Evolutionary conservation across 2,329 filamentous ascomycete genomes (phyloP), one percentile per base, ranked within the genome.

Genomic region (Biscogniauxia marginata): DNA sequence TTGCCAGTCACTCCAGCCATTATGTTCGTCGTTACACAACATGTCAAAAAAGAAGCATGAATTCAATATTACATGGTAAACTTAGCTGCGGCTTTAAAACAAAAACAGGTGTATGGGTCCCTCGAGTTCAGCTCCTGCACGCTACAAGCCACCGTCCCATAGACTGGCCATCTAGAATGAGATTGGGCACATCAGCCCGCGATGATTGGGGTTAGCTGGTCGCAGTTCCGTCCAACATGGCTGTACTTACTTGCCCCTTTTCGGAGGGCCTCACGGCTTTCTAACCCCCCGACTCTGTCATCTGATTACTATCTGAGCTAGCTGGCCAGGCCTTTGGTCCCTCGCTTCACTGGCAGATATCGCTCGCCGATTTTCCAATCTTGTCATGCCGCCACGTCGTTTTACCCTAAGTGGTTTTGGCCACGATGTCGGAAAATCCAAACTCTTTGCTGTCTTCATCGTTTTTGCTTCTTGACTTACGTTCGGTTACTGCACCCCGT

Each of bases 81-180:
- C n/a, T n/a, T n/a, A n/a, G n/a, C n/a, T n/a, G n/a, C 30, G 49
- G 53, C 46, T 55, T 49, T 24, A 50, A 13, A 57, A 58, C 56
- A 46, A 49, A 19, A 49, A n/a, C n/a, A n/a, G n/a, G n/a, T n/a
- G 4, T 24, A 63, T 61, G 64, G 62, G 46, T 59, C 52, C 44
- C 20, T 59, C 60, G 39, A 60, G 58, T 68, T 69, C 67, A 69
- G 67, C 67, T 67, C 57, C 62, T 68, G 64, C 62, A 65, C 53
- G 59, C 58, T 60, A 61, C 50, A 60, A 57, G 57, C 58, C 58
- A 60, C 51, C 55, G 56, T 61, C 54, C 54, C 60, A 64, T 62
- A 44, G 54, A 58, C 57, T 51, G 43, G 48, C 30, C 46, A 45
- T 62, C 60, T 55, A 61, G 61, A 61, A 56, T 53, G 56, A 53